Evolutionary conservation across 106 monocot species (phyloP).

Genomic region (Amphibolis antarctica): DNA sequence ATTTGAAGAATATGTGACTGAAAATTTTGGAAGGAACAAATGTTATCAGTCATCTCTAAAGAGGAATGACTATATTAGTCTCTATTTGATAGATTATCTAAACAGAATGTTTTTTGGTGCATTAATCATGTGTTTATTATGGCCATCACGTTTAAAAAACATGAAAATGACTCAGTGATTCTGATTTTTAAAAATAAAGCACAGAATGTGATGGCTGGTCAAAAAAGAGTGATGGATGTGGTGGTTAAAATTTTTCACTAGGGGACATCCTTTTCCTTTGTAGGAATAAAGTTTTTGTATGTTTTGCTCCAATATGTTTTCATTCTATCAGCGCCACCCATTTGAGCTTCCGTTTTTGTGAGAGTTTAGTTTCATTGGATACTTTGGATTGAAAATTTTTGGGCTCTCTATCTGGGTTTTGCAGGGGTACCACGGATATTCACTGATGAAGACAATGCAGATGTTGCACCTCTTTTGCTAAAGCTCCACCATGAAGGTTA

Average conservation of each 20-base stretch:
- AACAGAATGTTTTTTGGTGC: no score
- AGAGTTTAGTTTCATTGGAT: neutral
- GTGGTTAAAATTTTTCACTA: neutral
- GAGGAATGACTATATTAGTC: no score
- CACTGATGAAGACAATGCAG: constrained; percentile 30
- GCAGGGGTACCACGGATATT: constrained; percentile 55
- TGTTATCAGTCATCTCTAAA: no score
- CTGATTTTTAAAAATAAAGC: no score
- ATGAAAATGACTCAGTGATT: no score
- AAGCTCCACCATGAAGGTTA: neutral
- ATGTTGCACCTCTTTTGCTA: constrained; percentile 11
- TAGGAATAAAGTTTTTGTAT: neutral
- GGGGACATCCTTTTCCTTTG: neutral
- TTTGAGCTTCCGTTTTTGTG: neutral
- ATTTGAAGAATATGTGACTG: no score
- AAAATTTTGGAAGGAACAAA: no score
- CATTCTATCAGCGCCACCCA: neutral
- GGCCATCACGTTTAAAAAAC: no score
- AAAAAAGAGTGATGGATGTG: neutral
- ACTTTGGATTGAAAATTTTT: neutral
- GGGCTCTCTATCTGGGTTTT: constrained; percentile 1
- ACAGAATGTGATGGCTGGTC: no score
- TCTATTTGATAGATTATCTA: no score
- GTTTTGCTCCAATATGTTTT: neutral
- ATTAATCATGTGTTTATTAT: no score